phyloP scores from a whole-genome alignment of 2,329 filamentous ascomycete species.

The Venturia oleaginea region DNA sequence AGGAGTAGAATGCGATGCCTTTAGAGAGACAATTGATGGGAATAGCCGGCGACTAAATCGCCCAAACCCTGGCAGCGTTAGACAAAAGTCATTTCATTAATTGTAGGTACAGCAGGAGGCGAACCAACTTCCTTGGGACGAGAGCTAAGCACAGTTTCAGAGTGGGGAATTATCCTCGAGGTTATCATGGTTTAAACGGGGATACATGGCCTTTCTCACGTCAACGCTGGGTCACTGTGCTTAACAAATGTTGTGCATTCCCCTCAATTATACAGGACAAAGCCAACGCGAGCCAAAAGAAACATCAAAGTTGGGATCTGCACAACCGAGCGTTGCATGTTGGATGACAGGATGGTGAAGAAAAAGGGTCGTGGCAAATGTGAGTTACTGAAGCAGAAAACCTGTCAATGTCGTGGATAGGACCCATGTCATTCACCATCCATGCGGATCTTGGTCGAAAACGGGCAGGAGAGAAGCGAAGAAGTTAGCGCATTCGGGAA shows the following conservation, averaged over 20 bases:
- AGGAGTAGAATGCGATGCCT: not conserved
- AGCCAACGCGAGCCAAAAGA: slow-evolving; percentile 6
- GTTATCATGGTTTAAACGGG: slow-evolving; percentile 8
- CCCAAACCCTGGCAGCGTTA: not conserved
- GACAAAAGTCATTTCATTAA: slow-evolving; percentile 2
- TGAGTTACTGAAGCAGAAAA: slow-evolving; percentile 3
- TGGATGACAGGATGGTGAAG: slow-evolving; percentile 5
- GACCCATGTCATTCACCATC: slow-evolving; percentile 6
- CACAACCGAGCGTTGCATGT: slow-evolving; percentile 4
- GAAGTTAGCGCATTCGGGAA: slow-evolving; percentile 2
- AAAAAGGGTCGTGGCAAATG: slow-evolving; percentile 8
- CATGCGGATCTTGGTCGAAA: slow-evolving; percentile 5
- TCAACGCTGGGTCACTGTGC: not conserved
- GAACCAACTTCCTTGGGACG: not conserved
- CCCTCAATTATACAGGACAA: slow-evolving; percentile 2
- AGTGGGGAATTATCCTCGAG: slow-evolving; percentile 5
- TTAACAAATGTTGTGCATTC: slow-evolving; percentile 7
- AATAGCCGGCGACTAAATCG: not conserved
- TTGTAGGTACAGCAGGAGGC: slow-evolving; percentile 2
- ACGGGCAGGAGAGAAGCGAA: slow-evolving; percentile 8
- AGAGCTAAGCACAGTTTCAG: slow-evolving; percentile 3
- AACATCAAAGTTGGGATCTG: slow-evolving; percentile 6
- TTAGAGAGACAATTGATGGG: not conserved
- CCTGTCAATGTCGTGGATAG: slow-evolving; percentile 7
- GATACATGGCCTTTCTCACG: slow-evolving; percentile 2